These are phyloP conservation scores for Pseudogymnoascus sp. DNA, from an alignment of 2,329 filamentous ascomycete genomes.

Conservation along the genomic window DNA sequence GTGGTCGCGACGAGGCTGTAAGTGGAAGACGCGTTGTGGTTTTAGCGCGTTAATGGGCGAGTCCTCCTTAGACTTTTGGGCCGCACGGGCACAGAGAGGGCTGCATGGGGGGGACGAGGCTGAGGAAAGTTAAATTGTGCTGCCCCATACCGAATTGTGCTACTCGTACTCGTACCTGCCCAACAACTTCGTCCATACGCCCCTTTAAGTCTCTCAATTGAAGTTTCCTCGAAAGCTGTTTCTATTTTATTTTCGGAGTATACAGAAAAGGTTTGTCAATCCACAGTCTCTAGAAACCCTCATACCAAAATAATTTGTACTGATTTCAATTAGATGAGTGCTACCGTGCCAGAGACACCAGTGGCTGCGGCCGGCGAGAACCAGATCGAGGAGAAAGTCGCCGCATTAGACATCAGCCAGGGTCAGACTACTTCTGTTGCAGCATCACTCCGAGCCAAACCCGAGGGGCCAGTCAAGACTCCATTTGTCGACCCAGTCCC, in stretches of 20 bases:
- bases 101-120: background rate
- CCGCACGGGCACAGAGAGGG: background rate
- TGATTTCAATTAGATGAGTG: constrained; percentile 1
- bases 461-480: constrained; percentile 36
- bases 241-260: background rate
- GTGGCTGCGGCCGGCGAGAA: background rate
- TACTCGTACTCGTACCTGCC: background rate
- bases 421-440: constrained; percentile 12
- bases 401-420: constrained; percentile 3
- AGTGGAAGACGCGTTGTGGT: constrained; percentile 5
- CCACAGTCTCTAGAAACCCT: background rate
- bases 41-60: constrained; percentile 2
- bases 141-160: background rate
- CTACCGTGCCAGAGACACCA: background rate
- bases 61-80: background rate
- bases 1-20: constrained; percentile 10
- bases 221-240: background rate
- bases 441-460: constrained; percentile 20
- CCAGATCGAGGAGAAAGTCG: constrained; percentile 7
- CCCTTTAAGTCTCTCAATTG: background rate
- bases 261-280: background rate
- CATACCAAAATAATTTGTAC: background rate
- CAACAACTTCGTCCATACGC: background rate
- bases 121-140: constrained; percentile 10
- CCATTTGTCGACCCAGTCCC: constrained; percentile 26